These are phyloP conservation scores for Chlamydomonas asymmetrica DNA, from an alignment of 139 green algal genomes.

Conservation along the genomic window DNA sequence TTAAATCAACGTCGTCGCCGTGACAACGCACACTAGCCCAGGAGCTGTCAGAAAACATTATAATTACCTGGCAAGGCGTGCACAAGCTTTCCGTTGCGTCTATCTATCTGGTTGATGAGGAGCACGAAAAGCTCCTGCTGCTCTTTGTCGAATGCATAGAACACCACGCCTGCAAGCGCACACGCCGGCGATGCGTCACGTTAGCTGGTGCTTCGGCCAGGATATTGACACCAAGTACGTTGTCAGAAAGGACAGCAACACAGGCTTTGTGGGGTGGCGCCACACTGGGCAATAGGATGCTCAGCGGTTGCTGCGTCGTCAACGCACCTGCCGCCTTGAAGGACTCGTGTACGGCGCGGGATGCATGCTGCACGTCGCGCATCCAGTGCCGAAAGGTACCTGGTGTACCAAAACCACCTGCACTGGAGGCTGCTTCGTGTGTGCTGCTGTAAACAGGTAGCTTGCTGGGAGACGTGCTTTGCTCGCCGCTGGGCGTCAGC, in stretches of 20 bases:
- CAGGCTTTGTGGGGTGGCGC: background rate
- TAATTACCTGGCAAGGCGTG: background rate
- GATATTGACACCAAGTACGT: background rate
- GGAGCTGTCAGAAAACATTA: background rate
- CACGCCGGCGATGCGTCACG: no score
- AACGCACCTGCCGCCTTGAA: no score
- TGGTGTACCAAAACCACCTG: no score
- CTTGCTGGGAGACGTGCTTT: no score
- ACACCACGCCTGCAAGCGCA: constrained; percentile 12
- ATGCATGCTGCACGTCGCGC: no score
- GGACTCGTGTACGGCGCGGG: no score
- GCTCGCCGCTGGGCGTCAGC: no score
- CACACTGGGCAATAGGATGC: background rate
- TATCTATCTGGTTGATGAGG: background rate
- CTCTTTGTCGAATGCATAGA: constrained; percentile 4
- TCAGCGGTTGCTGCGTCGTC: background rate
- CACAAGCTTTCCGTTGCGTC: background rate
- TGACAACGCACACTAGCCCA: background rate
- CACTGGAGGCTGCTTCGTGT: no score
- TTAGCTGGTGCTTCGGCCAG: background rate
- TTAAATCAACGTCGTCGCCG: background rate
- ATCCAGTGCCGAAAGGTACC: no score
- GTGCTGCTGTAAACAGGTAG: no score
- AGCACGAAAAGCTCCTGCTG: constrained; percentile 22
- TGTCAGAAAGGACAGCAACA: background rate